Percentiles rank a stretch among this genome's conserved stretches.
Conservation (phyloP, 106 monocot species). For the Dendrobium officinale region DNA sequence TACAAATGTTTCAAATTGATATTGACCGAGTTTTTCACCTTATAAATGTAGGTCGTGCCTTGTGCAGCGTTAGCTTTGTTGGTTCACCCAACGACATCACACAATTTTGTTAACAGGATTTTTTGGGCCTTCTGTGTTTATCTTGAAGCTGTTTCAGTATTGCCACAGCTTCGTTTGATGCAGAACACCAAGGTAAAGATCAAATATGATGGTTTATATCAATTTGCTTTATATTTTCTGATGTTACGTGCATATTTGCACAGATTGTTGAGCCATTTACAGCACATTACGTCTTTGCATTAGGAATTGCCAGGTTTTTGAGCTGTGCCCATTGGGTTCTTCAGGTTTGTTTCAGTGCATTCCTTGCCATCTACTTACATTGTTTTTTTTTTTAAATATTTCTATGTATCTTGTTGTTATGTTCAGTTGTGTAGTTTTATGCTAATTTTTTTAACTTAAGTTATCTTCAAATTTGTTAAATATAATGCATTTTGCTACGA, state of each 20-base stretch:
- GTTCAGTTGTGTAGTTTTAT: too few species aligned
- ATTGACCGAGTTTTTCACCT: too few species aligned
- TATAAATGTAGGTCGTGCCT: constrained; percentile 48
- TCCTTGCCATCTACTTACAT: too few species aligned
- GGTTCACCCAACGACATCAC: constrained; percentile 76
- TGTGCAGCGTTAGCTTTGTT: constrained; percentile 65
- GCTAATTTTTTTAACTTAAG: too few species aligned
- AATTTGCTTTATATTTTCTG: neutral
- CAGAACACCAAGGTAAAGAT: constrained; percentile 59
- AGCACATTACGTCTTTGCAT: constrained; percentile 70
- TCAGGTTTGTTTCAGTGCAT: constrained; percentile 39
- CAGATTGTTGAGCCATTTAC: constrained; percentile 80
- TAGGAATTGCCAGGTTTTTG: constrained; percentile 64
- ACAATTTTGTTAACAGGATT: constrained; percentile 70
- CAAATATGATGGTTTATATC: neutral
- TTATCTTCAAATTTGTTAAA: too few species aligned
- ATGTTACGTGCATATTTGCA: neutral
- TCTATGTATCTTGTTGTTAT: too few species aligned
- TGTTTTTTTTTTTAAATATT: too few species aligned
- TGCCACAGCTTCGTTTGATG: constrained; percentile 76
- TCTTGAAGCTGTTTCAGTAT: constrained; percentile 67
- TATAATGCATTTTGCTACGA: too few species aligned
- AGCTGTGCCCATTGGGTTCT: constrained; percentile 81
- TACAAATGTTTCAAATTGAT: too few species aligned
- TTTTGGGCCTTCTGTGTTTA: constrained; percentile 89